Evolutionary conservation across 495 filamentous ascomycete species (phyloP), one percentile per base, ranked within the genome.

Genomic region (Penicillium angulare): DNA sequence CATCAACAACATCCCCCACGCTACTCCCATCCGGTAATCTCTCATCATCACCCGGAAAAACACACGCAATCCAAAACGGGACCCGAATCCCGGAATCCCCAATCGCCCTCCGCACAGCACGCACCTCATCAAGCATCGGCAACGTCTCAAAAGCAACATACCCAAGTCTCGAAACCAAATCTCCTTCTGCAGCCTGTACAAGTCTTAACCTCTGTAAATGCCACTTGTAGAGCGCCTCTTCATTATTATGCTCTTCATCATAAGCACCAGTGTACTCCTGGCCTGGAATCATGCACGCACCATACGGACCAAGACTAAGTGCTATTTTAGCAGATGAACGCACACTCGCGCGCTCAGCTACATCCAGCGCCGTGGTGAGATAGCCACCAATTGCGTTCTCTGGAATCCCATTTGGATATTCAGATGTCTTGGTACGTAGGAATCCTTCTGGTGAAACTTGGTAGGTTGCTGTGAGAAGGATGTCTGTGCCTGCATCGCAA

Each of bases 61-160:
- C 79, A 65, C 80, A 80, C 21, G 74, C 74, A 42, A 86, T 78
- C 85, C 84, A 88, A 46, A 77, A 82, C 3, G 66, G 66, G 12
- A 27, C 50, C 45, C 20, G 41, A 42, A 63, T 56, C 31, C 55
- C 43, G 8, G 67, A 55, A 41, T 63, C 66, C 6, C 53, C 52
- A 53, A 74, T 69, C 10, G 71, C 69, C 29, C 72, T 68, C 32
- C 83, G 72, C 16, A 86, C 77, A 33, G 84, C 84, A 8, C 67
- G 58, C 44, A 86, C 69, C 63, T 88, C 84, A 46, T 84, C 78
- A 0, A 78, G 47, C 29, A 77, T 60, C 7, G 78, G 80, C 26
- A 88, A 27, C 8, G 85, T 88, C 69, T 88, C 85, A 53, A 87
- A 84, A 0, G 83, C 82, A 43, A 88, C 60, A 59, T 78, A 79